phyloP scores from a whole-genome alignment of 2,329 filamentous ascomycete species.

The Xylariaceae sp. region DNA sequence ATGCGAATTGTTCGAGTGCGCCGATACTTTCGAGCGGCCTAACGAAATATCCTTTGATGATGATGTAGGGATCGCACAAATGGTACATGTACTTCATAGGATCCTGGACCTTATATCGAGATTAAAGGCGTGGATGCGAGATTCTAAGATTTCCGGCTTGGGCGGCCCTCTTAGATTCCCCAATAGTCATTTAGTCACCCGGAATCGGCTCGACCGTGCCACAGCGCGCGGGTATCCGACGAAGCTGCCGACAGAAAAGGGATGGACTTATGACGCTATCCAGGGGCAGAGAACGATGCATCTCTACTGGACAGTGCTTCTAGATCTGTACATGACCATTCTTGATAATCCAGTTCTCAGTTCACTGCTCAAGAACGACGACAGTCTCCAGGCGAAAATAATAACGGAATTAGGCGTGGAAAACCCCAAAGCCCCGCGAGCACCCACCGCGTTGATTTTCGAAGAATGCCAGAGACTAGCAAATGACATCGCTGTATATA shows the following conservation, averaged over 20 bases:
- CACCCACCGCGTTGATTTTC: conserved; percentile 7
- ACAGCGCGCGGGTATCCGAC: conserved; percentile 28
- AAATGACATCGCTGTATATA: conserved; percentile 24
- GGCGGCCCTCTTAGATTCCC: conserved; percentile 19
- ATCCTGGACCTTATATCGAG: conserved; percentile 21
- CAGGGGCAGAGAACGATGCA: conserved; percentile 30
- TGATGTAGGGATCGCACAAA: background rate
- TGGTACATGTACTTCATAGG: conserved; percentile 6
- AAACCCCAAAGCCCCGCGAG: background rate
- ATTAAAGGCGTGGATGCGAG: conserved; percentile 18
- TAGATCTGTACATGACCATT: conserved; percentile 32
- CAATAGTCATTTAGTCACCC: background rate
- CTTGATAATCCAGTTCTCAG: conserved; percentile 21
- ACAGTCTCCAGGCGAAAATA: background rate
- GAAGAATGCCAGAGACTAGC: conserved; percentile 28
- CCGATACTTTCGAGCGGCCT: conserved; percentile 14
- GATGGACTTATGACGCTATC: conserved; percentile 25
- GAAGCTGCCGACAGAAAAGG: conserved; percentile 7
- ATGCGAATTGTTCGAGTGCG: conserved; percentile 26
- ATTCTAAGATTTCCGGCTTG: conserved; percentile 7
- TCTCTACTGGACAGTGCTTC: conserved; percentile 27
- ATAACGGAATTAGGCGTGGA: background rate
- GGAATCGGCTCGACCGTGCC: conserved; percentile 8
- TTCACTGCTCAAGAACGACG: conserved; percentile 7
- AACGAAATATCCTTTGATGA: background rate